Evolutionary conservation across 768 basidiomycete genomes (phyloP).

Genomic region (Calocera cornea): DNA sequence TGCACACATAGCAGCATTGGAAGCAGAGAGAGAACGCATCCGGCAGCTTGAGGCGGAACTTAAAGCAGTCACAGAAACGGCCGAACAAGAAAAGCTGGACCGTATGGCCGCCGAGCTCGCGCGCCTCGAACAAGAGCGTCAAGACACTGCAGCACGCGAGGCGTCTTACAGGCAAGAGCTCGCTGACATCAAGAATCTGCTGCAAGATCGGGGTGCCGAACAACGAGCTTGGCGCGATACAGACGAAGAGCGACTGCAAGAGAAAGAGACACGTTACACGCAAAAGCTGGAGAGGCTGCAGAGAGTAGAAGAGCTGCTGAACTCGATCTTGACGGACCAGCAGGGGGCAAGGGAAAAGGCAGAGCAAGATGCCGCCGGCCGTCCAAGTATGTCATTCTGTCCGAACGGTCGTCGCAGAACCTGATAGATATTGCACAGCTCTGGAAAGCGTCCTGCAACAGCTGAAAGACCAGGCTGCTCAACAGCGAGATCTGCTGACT

Average conservation of each 20-base stretch:
- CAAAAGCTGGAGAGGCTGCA: conserved; percentile 45
- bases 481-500: conserved; percentile 44
- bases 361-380: conserved; percentile 39
- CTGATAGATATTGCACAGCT: conserved; percentile 25
- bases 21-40: conserved; percentile 35
- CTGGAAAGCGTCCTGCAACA: conserved; percentile 49
- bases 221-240: conserved; percentile 45
- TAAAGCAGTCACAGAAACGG: conserved; percentile 38
- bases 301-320: conserved; percentile 43
- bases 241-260: conserved; percentile 48
- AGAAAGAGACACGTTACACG: conserved; percentile 44
- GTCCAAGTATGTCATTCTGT: not conserved
- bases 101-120: conserved; percentile 48
- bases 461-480: conserved; percentile 43
- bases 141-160: conserved; percentile 45
- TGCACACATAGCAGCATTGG: conserved; percentile 14
- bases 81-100: conserved; percentile 39
- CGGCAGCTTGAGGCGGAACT: conserved; percentile 51
- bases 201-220: conserved; percentile 52
- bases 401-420: not conserved
- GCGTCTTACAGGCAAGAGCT: conserved; percentile 48
- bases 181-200: conserved; percentile 54
- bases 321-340: conserved; percentile 41
- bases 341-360: conserved; percentile 37
- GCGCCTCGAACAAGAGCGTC: conserved; percentile 44